phyloP scores from a whole-genome alignment of 805 yeast genomes.

The Metschnikowia similis region DNA sequence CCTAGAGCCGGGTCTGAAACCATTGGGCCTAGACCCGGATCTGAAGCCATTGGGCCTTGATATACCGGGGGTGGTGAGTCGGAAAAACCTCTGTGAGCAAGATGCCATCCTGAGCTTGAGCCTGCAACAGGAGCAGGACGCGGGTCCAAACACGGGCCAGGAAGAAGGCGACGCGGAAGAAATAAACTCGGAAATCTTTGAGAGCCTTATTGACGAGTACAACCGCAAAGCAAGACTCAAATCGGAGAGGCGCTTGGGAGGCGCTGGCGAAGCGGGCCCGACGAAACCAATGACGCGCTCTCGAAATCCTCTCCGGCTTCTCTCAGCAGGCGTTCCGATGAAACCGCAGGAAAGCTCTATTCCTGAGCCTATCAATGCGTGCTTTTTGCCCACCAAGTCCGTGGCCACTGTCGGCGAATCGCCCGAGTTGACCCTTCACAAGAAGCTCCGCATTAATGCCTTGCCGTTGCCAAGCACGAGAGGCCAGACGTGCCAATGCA shows the following conservation, averaged over 20 bases:
- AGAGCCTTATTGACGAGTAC: neutral
- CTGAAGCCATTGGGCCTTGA: too few species aligned
- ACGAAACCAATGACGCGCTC: neutral
- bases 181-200: neutral
- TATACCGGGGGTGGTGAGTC: too few species aligned
- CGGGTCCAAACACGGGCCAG: neutral
- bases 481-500: neutral
- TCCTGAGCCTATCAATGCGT: neutral
- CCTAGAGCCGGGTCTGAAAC: too few species aligned
- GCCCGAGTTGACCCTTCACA: slow-evolving; percentile 35
- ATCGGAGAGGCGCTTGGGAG: neutral
- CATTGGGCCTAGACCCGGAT: too few species aligned
- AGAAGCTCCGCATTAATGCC: slow-evolving; percentile 40
- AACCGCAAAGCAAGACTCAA: slow-evolving; percentile 2
- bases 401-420: slow-evolving; percentile 36
- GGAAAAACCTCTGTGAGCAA: too few species aligned
- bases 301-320: slow-evolving; percentile 23
- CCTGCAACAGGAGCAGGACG: too few species aligned
- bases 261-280: neutral
- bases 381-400: slow-evolving; percentile 23
- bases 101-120: too few species aligned
- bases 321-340: slow-evolving; percentile 19
- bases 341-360: neutral
- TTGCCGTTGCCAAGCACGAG: slow-evolving; percentile 6
- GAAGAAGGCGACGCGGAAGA: neutral